These are phyloP conservation scores for Ballota nigra DNA, from an alignment of 257 asterid genomes.

Conservation along the genomic window DNA sequence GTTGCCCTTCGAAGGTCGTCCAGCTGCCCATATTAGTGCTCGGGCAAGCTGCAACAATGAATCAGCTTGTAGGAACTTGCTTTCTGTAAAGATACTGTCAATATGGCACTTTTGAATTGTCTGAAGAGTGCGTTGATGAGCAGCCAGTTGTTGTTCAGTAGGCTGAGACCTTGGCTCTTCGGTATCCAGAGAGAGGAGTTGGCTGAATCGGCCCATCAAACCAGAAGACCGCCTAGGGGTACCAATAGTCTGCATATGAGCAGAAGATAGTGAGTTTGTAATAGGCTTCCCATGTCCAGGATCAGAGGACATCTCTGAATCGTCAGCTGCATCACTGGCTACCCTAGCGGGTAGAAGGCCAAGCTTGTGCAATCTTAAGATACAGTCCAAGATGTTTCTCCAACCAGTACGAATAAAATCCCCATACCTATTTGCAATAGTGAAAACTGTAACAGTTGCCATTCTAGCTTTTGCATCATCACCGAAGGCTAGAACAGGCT, in stretches of 20 bases:
- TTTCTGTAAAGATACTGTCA: conserved; percentile 88
- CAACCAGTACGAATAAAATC: conserved; percentile 92
- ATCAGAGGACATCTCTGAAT: conserved; percentile 76
- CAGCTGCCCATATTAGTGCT: conserved; percentile 95
- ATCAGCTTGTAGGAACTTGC: conserved; percentile 85
- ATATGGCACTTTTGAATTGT: conserved; percentile 93
- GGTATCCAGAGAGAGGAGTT: conserved; percentile 83
- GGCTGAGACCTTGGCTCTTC: conserved; percentile 97
- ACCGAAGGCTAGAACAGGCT: conserved; percentile 93
- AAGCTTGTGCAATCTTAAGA: conserved; percentile 86
- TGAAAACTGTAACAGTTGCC: conserved; percentile 93
- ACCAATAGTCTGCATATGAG: conserved; percentile 73
- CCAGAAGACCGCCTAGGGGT: conserved; percentile 97
- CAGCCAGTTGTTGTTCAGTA: conserved; percentile 92
- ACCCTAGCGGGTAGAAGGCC: conserved; percentile 98
- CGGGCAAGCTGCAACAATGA: conserved; percentile 88
- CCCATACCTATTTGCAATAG: conserved; percentile 86
- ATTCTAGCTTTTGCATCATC: conserved; percentile 93
- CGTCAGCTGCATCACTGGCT: conserved; percentile 96
- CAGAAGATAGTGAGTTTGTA: conserved; percentile 66
- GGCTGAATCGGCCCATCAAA: conserved; percentile 95
- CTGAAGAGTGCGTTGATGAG: conserved; percentile 95
- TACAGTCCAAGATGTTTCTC: conserved; percentile 93
- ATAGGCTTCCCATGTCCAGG: conserved; percentile 86
- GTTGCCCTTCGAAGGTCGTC: conserved; percentile 85